phyloP scores from a whole-genome alignment of 1,284 basidiomycete species.

The Ganoderma leucocontextum region DNA sequence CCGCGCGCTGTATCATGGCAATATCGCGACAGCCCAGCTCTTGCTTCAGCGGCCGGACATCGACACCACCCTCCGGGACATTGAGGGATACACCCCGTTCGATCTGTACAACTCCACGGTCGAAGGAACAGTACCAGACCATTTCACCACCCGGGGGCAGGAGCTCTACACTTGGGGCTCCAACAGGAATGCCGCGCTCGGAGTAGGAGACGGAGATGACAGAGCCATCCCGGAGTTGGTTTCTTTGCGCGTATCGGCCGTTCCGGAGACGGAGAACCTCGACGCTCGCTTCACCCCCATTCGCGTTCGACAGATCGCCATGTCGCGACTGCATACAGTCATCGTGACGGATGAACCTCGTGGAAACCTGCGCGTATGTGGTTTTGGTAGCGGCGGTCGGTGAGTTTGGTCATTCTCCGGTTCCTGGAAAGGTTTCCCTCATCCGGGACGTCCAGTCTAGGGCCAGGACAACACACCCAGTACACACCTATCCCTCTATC shows the following conservation, averaged over 20 bases:
- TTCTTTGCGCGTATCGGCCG: conserved; percentile 47
- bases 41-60: conserved; percentile 81
- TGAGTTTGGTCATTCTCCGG: conserved; percentile 39
- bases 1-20: conserved; percentile 88
- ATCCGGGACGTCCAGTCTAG: conserved; percentile 60
- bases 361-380: conserved; percentile 85
- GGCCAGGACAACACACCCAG: conserved; percentile 83
- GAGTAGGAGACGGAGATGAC: conserved; percentile 84
- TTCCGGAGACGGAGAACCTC: conserved; percentile 37
- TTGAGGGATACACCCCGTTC: conserved; percentile 92
- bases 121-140: conserved; percentile 71
- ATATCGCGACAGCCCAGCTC: conserved; percentile 81
- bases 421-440: background rate
- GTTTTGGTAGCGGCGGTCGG: conserved; percentile 88
- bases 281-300: conserved; percentile 64
- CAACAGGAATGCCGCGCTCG: conserved; percentile 90
- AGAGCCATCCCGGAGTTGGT: conserved; percentile 85
- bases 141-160: conserved; percentile 43
- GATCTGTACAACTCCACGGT: conserved; percentile 95
- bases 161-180: conserved; percentile 93
- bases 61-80: conserved; percentile 82
- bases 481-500: conserved; percentile 71
- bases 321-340: conserved; percentile 89
- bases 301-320: conserved; percentile 71
- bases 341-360: conserved; percentile 79